A percentile compares a stretch with the other conserved stretches of the same genome.
Conservation (phyloP, 1,284 basidiomycete species). For the Clitocybe nebularis region DNA sequence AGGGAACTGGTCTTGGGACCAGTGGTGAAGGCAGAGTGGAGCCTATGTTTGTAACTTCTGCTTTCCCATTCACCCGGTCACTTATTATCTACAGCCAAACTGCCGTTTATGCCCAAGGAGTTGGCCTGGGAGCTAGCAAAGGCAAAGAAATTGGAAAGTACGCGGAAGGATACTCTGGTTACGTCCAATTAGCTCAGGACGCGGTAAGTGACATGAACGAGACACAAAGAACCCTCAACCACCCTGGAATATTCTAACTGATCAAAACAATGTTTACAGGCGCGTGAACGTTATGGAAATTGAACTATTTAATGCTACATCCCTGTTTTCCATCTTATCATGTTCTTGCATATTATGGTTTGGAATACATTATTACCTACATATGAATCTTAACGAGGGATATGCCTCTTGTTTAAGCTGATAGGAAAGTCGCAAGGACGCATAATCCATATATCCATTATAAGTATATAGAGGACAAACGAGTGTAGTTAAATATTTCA, state of each 20-base stretch:
- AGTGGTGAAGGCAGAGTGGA: slow-evolving; percentile 81
- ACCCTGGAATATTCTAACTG: not conserved
- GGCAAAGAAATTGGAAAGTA: slow-evolving; percentile 79
- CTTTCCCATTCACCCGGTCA: not conserved
- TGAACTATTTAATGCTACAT: slow-evolving; percentile 12
- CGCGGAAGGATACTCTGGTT: slow-evolving; percentile 65
- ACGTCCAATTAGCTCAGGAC: slow-evolving; percentile 74
- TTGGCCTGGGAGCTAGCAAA: slow-evolving; percentile 85
- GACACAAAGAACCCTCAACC: slow-evolving; percentile 11
- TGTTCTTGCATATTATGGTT: not conserved
- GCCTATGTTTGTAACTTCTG: slow-evolving; percentile 54
- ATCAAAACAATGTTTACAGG: slow-evolving; percentile 30
- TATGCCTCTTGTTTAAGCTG: not conserved
- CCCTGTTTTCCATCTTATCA: not conserved
- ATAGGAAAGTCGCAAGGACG: not conserved
- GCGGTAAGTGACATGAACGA: slow-evolving; percentile 36
- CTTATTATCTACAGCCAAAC: slow-evolving; percentile 51
- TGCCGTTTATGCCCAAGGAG: slow-evolving; percentile 81
- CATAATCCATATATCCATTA: not conserved
- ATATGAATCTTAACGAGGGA: too few relatives aligned
- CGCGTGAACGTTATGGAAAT: slow-evolving; percentile 39
- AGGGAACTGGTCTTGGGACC: slow-evolving; percentile 82
- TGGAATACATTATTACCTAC: slow-evolving; percentile 1
- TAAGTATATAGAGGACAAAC: not conserved
- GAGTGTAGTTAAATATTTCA: not conserved